These are phyloP conservation scores for Sordaria brevicollis DNA, from an alignment of 495 filamentous ascomycete genomes.

Conservation along the genomic window DNA sequence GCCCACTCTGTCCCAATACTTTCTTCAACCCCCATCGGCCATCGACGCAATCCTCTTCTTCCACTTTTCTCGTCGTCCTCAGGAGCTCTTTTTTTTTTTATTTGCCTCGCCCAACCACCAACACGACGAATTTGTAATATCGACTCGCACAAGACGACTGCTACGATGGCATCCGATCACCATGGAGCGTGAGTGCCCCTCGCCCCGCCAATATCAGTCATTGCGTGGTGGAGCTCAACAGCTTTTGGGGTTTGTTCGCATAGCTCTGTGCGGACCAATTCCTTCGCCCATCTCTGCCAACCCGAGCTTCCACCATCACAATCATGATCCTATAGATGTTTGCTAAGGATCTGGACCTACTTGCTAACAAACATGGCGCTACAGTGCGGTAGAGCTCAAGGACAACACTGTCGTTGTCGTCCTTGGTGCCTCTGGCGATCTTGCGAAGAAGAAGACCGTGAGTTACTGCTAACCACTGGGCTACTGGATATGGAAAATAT, in stretches of 20 bases:
- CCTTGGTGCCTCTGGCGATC: constrained; percentile 91
- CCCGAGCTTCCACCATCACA: constrained; percentile 5
- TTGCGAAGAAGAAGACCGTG: constrained; percentile 99
- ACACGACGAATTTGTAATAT: background rate
- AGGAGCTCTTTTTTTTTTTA: background rate
- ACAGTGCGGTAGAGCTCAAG: constrained; percentile 72
- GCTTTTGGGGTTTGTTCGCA: background rate
- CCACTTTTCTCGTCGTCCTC: background rate
- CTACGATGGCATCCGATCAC: constrained; percentile 33
- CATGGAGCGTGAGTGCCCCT: constrained; percentile 32
- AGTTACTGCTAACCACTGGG: constrained; percentile 23
- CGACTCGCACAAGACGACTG: constrained; percentile 4
- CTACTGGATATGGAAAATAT: constrained; percentile 9
- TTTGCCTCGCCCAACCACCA: background rate
- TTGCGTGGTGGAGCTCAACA: constrained; percentile 10
- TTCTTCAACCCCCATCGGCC: constrained; percentile 13
- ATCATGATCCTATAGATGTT: background rate
- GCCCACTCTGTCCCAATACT: constrained; percentile 7
- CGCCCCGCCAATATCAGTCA: constrained; percentile 27
- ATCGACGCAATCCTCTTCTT: constrained; percentile 3
- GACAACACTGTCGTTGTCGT: constrained; percentile 97
- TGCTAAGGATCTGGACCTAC: background rate
- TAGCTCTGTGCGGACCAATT: background rate
- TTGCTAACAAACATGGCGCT: constrained; percentile 4
- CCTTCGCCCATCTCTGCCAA: background rate